A percentile compares a stretch with the other conserved stretches of the same genome.
Conservation (phyloP, 805 yeast genomes). For the Kazachstania viticola region DNA sequence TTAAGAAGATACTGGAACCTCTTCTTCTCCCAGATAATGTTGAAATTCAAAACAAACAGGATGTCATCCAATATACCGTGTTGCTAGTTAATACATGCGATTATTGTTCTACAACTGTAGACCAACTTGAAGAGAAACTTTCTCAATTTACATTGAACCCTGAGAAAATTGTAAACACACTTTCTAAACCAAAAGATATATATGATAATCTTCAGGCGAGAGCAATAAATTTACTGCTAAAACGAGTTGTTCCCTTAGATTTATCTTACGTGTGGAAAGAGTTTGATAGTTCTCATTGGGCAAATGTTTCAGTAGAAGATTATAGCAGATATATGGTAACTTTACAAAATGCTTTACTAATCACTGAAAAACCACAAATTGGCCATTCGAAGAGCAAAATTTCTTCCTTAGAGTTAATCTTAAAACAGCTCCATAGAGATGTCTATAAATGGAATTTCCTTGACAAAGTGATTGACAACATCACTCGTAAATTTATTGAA, state of each 20-base stretch:
- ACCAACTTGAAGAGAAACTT: conserved; percentile 61
- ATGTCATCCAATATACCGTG: conserved; percentile 55
- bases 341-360: conserved; percentile 33
- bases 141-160: conserved; percentile 32
- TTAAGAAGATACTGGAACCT: conserved; percentile 37
- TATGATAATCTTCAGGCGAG: conserved; percentile 48
- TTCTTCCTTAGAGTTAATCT: conserved; percentile 26
- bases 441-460: conserved; percentile 61
- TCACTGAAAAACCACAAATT: conserved; percentile 13
- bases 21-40: conserved; percentile 34
- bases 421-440: conserved; percentile 54
- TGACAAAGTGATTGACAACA: conserved; percentile 61
- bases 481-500: conserved; percentile 43
- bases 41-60: conserved; percentile 35
- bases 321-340: conserved; percentile 61
- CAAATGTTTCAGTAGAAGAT: conserved; percentile 50
- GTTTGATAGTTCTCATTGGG: conserved; percentile 70
- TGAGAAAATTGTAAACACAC: conserved; percentile 33
- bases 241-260: conserved; percentile 45
- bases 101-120: conserved; percentile 68
- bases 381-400: conserved; percentile 27
- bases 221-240: conserved; percentile 43
- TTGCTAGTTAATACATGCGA: conserved; percentile 80
- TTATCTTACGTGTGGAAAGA: conserved; percentile 73
- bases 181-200: conserved; percentile 44